Evolutionary conservation across 2,329 filamentous ascomycete species (phyloP).

Genomic region (Aspergillus novofumigatus): DNA sequence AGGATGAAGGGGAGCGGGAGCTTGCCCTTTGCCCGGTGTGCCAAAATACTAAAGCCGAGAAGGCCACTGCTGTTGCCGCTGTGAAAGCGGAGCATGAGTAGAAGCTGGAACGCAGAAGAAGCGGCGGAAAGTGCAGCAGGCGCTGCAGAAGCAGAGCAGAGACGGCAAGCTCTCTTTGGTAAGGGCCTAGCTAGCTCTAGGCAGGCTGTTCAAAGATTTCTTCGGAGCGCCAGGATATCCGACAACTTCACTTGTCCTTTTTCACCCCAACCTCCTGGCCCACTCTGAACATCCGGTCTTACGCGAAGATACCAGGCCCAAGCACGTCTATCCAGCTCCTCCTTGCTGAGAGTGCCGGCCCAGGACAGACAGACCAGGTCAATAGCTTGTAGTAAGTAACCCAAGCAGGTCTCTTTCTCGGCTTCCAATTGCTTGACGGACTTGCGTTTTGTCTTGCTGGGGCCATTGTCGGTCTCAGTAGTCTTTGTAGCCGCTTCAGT

Average conservation of each 20-base stretch:
- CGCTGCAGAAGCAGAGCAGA: too few relatives aligned
- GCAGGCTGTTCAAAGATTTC: slow-evolving; percentile 6
- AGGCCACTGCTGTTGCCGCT: too few relatives aligned
- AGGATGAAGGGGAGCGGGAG: too few relatives aligned
- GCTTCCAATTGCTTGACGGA: slow-evolving; percentile 49
- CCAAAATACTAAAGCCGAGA: too few relatives aligned
- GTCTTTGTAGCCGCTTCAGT: slow-evolving; percentile 11
- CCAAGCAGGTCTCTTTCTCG: slow-evolving; percentile 67
- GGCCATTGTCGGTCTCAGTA: slow-evolving; percentile 9
- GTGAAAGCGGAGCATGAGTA: too few relatives aligned
- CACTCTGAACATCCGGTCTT: slow-evolving; percentile 69
- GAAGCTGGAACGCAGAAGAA: too few relatives aligned
- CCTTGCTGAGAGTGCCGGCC: slow-evolving; percentile 56
- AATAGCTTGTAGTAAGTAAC: slow-evolving; percentile 65
- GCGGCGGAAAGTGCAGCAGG: too few relatives aligned
- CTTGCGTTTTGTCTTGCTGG: slow-evolving; percentile 40
- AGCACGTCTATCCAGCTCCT: slow-evolving; percentile 69
- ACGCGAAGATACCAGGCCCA: slow-evolving; percentile 80
- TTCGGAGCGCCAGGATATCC: slow-evolving; percentile 53
- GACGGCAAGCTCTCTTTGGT: too few relatives aligned
- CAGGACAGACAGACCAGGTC: slow-evolving; percentile 71
- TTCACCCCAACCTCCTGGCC: slow-evolving; percentile 75
- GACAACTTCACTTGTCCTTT: slow-evolving; percentile 66
- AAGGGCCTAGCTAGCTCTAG: too few relatives aligned
- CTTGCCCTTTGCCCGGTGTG: too few relatives aligned